phyloP scores from a whole-genome alignment of 768 basidiomycete species.

The Suillus placidus region DNA sequence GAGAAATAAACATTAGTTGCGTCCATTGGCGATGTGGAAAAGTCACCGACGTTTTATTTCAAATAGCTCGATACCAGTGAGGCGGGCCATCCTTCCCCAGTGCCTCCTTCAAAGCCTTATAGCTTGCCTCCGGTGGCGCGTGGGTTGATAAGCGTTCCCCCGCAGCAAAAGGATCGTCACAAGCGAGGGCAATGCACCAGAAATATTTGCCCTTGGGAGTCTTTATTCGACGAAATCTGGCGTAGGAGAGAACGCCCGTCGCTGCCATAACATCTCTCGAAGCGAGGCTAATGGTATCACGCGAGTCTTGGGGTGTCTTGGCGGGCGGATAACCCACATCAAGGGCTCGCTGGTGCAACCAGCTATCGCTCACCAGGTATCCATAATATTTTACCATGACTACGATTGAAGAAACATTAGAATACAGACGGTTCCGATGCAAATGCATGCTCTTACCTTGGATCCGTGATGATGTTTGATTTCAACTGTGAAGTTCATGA shows the following conservation, averaged over 20 bases:
- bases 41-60: neutral
- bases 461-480: no score
- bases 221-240: neutral
- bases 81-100: neutral
- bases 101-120: neutral
- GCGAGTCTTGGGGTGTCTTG: neutral
- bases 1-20: no score
- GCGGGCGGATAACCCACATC: neutral
- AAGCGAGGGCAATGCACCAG: neutral
- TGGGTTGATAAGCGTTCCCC: neutral
- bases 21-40: neutral
- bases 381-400: neutral
- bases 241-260: neutral
- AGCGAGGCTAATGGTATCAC: neutral
- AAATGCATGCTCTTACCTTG: neutral
- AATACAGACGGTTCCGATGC: neutral
- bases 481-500: no score
- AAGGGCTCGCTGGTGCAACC: neutral
- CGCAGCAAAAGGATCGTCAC: neutral
- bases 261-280: neutral
- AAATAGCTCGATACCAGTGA: neutral
- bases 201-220: neutral
- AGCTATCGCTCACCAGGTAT: neutral
- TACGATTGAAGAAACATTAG: neutral
- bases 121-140: neutral